Percentiles rank a stretch among this genome's conserved stretches.
These are phyloP conservation scores for Moelleriella libera DNA, from an alignment of 2,329 filamentous ascomycete species.

Conservation along the genomic window DNA sequence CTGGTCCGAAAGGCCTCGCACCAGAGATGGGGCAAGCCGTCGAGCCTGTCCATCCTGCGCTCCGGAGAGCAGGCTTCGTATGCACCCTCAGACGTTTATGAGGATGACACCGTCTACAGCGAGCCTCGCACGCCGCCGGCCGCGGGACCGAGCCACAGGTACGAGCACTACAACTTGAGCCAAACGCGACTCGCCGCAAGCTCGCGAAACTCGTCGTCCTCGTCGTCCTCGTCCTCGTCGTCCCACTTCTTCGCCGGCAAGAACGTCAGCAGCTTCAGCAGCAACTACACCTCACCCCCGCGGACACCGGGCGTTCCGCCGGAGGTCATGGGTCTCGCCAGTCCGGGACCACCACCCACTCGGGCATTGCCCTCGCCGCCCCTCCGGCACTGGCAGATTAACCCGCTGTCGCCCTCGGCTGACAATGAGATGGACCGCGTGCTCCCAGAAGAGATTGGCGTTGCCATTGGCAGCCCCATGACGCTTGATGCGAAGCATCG, in stretches of 20 bases:
- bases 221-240: neutral
- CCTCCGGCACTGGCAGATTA: constrained; percentile 1
- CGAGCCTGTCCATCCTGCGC: neutral
- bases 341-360: constrained; percentile 28
- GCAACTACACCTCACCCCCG: constrained; percentile 1
- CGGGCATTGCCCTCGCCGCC: constrained; percentile 25
- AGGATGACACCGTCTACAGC: neutral
- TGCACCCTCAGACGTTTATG: neutral
- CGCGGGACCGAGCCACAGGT: neutral
- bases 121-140: neutral
- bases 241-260: neutral
- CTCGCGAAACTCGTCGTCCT: neutral
- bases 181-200: neutral
- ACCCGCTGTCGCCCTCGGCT: constrained; percentile 1
- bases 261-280: neutral
- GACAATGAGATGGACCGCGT: neutral
- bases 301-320: constrained; percentile 3
- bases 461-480: constrained; percentile 2
- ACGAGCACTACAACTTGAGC: neutral
- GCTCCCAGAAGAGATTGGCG: constrained; percentile 1
- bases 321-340: constrained; percentile 10
- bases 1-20: constrained; percentile 1
- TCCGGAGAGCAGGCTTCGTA: neutral
- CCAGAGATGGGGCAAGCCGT: constrained; percentile 2
- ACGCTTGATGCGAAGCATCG: neutral